phyloP scores from a whole-genome alignment of 1,284 basidiomycete species.

The Crucibulum cyathiforme region DNA sequence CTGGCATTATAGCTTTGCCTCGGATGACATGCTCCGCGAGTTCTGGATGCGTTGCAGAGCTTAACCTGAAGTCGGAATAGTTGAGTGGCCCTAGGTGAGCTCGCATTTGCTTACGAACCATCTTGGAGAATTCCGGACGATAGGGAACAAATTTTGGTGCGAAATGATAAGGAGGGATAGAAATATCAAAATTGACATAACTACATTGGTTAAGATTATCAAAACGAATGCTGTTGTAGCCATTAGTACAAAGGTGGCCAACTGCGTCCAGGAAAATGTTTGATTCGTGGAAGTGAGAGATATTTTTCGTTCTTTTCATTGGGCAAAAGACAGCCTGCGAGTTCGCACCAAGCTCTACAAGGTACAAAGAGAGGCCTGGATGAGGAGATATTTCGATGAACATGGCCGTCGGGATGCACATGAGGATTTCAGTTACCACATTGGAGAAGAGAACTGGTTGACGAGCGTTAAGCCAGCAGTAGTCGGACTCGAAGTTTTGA shows the following conservation, averaged over 20 bases:
- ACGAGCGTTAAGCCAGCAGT: conserved; percentile 42
- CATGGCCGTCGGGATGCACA: conserved; percentile 16
- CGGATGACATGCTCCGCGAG: conserved; percentile 48
- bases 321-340: not conserved
- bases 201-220: no score
- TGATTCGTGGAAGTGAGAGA: not conserved
- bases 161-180: not conserved
- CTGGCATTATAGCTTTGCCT: conserved; percentile 51
- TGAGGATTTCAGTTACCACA: conserved; percentile 21
- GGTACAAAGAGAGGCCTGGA: conserved; percentile 40
- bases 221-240: not conserved
- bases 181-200: not conserved
- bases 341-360: conserved; percentile 11
- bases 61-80: conserved; percentile 37
- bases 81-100: conserved; percentile 42
- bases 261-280: not conserved
- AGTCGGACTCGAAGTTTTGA: conserved; percentile 24
- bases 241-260: not conserved
- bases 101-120: conserved; percentile 16
- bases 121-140: not conserved
- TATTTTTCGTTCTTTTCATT: not conserved
- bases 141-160: not conserved
- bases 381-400: conserved; percentile 44
- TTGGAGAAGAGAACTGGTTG: conserved; percentile 37
- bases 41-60: conserved; percentile 40